A percentile compares a stretch with the other conserved stretches of the same genome.
Conservation (phyloP, 768 basidiomycete species). For the Erythrobasidium yunnanense region DNA sequence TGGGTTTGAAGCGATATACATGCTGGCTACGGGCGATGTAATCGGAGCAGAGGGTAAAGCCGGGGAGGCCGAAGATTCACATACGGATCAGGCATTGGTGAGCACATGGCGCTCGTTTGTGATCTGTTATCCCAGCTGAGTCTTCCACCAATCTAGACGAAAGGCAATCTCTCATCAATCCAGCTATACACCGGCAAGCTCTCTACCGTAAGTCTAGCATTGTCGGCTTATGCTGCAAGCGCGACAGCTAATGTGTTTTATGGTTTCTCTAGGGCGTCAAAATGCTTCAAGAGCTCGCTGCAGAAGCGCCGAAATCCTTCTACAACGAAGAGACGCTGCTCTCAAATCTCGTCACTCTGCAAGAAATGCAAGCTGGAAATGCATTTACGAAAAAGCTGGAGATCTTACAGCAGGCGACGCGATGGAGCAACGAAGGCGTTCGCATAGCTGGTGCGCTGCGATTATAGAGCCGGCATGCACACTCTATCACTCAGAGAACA, state of each 20-base stretch:
- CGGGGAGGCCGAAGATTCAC: background rate
- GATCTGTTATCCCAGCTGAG: no score
- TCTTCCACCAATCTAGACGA: background rate
- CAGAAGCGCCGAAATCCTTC: background rate
- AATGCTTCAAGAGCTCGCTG: background rate
- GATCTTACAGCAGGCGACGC: background rate
- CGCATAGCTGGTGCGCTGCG: background rate
- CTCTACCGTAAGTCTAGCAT: no score
- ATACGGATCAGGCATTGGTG: background rate
- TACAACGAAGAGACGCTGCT: conserved; percentile 12
- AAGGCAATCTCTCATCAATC: conserved; percentile 1
- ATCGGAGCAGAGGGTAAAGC: background rate
- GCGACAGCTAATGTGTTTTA: background rate
- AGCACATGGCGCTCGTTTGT: no score
- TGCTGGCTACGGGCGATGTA: background rate
- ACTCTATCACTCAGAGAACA: no score
- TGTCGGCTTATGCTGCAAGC: no score
- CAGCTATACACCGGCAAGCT: conserved; percentile 7
- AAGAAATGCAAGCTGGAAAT: conserved; percentile 20
- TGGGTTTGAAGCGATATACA: background rate
- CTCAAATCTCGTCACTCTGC: conserved; percentile 13
- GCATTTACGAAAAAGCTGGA: conserved; percentile 12
- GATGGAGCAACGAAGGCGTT: background rate
- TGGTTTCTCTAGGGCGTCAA: background rate
- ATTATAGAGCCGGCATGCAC: no score